Evolutionary conservation across 805 yeast genomes (phyloP).

Genomic region (Monosporozyma servazzii): DNA sequence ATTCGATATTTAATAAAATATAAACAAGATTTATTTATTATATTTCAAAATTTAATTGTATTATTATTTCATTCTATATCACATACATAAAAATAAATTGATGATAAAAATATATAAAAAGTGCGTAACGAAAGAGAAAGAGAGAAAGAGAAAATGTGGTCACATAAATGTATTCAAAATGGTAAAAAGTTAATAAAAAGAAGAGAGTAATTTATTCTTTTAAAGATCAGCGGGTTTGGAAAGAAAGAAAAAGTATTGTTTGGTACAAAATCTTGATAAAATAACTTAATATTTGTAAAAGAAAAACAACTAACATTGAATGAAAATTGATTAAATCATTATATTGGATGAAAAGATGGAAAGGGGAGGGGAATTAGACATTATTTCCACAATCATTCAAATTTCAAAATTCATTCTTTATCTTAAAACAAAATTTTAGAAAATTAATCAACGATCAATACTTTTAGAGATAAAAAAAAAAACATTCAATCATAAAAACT

Average conservation of each 20-base stretch:
- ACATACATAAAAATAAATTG: constrained; percentile 5
- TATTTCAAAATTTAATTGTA: background rate
- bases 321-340: background rate
- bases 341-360: background rate
- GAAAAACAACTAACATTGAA: background rate
- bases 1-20: background rate
- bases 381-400: background rate
- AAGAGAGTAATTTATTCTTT: background rate
- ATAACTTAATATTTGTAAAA: background rate
- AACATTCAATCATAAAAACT: background rate
- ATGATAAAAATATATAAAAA: background rate
- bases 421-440: background rate
- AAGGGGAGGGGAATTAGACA: constrained; percentile 1
- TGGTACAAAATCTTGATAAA: background rate
- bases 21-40: background rate
- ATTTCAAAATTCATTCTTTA: background rate
- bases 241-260: background rate
- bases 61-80: constrained; percentile 5
- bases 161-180: background rate
- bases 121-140: background rate
- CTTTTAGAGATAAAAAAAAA: too few relatives aligned
- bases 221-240: background rate
- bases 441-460: background rate
- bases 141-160: background rate
- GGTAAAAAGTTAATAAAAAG: background rate